A percentile compares a stretch with the other conserved stretches of the same genome.
Conservation (phyloP, 2,329 filamentous ascomycete species). For the Trichoderma arundinaceum region DNA sequence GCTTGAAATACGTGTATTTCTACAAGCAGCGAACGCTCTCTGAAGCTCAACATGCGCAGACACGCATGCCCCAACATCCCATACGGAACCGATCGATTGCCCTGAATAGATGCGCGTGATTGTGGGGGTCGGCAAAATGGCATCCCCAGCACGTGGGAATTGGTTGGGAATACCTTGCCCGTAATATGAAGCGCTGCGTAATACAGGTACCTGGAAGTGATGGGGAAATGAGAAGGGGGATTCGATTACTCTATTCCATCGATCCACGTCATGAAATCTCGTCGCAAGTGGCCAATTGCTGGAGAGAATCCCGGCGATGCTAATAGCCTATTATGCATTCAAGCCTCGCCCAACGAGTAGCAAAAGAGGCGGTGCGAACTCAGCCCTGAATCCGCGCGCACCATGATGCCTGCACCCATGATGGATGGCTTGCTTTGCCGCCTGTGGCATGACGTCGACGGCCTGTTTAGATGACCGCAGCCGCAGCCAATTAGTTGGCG, state of each 20-base stretch:
- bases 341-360: background rate
- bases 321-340: no score
- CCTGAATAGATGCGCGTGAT: no score
- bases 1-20: no score
- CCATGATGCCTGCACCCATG: background rate
- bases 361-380: constrained; percentile 24
- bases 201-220: background rate
- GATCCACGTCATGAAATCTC: background rate
- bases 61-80: no score
- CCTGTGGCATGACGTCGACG: constrained; percentile 26
- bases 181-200: background rate
- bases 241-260: background rate
- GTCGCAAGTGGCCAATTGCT: background rate
- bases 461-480: background rate
- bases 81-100: no score
- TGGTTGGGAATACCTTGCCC: no score
- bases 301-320: background rate
- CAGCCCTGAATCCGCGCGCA: constrained; percentile 5
- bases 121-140: no score
- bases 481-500: no score
- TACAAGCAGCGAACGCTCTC: no score
- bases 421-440: background rate
- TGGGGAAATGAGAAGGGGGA: background rate
- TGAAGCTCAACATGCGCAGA: no score
- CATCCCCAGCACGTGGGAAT: no score